A percentile compares a stretch with the other conserved stretches of the same genome.
phyloP scores from a whole-genome alignment of 1,284 basidiomycete genomes.

The Fomitopsis palustris region DNA sequence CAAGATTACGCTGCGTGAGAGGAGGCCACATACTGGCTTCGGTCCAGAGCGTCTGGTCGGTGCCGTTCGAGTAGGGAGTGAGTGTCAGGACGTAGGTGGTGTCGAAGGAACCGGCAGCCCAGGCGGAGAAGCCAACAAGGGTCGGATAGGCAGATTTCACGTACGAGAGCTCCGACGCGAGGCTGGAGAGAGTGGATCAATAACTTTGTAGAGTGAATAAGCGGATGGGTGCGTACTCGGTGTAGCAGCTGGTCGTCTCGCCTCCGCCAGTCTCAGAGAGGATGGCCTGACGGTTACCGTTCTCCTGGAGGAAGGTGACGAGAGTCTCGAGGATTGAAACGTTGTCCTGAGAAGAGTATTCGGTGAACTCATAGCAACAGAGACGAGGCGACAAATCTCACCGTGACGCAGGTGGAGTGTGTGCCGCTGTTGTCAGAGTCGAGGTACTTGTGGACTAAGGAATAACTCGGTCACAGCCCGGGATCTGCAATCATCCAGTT shows the following conservation, averaged over 20 bases:
- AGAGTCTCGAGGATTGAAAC: constrained; percentile 43
- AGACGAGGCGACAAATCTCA: constrained; percentile 5
- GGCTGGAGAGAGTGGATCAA: constrained; percentile 20
- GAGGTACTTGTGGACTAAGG: constrained; percentile 57
- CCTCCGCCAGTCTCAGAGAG: constrained; percentile 59
- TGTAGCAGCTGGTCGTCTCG: constrained; percentile 47
- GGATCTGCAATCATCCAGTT: not conserved
- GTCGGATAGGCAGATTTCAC: constrained; percentile 42
- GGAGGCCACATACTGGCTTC: constrained; percentile 24
- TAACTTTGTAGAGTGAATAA: not conserved
- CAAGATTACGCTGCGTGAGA: not conserved
- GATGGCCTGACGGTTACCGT: constrained; percentile 53
- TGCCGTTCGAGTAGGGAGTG: constrained; percentile 33
- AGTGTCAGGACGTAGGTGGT: constrained; percentile 34
- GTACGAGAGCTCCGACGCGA: constrained; percentile 42
- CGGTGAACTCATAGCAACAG: not conserved
- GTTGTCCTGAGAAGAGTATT: constrained; percentile 32
- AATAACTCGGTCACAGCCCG: constrained; percentile 13
- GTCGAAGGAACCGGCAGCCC: constrained; percentile 40
- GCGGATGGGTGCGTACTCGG: constrained; percentile 26
- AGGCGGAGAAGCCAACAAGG: constrained; percentile 46
- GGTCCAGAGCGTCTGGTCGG: constrained; percentile 35
- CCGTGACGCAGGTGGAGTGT: constrained; percentile 43
- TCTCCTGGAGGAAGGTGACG: constrained; percentile 41
- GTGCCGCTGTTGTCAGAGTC: constrained; percentile 59